Evolutionary conservation across 1,284 basidiomycete species (phyloP).

Genomic region (Coriolopsis trogii): DNA sequence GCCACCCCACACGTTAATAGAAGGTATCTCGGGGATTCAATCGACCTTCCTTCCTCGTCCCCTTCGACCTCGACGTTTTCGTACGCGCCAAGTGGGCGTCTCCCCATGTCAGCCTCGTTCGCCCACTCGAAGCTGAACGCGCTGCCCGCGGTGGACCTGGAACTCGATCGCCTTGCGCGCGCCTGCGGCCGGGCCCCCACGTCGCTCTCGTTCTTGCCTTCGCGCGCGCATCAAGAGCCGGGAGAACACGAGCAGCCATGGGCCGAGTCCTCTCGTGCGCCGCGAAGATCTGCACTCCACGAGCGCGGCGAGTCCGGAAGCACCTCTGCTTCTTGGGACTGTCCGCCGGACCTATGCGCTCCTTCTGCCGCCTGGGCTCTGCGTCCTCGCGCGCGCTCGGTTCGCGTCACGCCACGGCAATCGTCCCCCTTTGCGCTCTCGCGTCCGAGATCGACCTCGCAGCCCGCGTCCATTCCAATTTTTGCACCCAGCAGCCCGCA

Average conservation of each 20-base stretch:
- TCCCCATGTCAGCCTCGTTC: slow-evolving; percentile 4
- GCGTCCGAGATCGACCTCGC: slow-evolving; percentile 17
- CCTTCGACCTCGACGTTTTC: slow-evolving; percentile 2
- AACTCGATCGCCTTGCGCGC: slow-evolving; percentile 33
- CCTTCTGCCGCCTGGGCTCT: slow-evolving; percentile 4
- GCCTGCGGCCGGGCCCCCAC: slow-evolving; percentile 32
- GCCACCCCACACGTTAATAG: not conserved
- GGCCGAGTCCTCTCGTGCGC: too few relatives aligned
- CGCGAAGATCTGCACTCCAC: too few relatives aligned
- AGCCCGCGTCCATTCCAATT: slow-evolving; percentile 21
- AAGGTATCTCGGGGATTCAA: not conserved
- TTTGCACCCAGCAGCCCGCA: slow-evolving; percentile 27
- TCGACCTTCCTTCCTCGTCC: not conserved
- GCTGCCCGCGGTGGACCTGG: slow-evolving; percentile 25
- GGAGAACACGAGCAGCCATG: too few relatives aligned
- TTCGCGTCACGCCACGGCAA: slow-evolving; percentile 9
- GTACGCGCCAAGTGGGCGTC: not conserved
- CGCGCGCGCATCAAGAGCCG: slow-evolving; percentile 5
- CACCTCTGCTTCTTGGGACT: too few relatives aligned
- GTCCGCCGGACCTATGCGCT: too few relatives aligned
- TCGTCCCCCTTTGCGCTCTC: slow-evolving; percentile 1
- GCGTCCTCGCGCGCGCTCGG: slow-evolving; percentile 18
- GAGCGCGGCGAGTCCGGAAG: too few relatives aligned
- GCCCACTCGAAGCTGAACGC: slow-evolving; percentile 12
- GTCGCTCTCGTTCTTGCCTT: slow-evolving; percentile 3